These are phyloP conservation scores for Ensete glaucum DNA, from an alignment of 176 grass and related monocot genomes.

Conservation along the genomic window DNA sequence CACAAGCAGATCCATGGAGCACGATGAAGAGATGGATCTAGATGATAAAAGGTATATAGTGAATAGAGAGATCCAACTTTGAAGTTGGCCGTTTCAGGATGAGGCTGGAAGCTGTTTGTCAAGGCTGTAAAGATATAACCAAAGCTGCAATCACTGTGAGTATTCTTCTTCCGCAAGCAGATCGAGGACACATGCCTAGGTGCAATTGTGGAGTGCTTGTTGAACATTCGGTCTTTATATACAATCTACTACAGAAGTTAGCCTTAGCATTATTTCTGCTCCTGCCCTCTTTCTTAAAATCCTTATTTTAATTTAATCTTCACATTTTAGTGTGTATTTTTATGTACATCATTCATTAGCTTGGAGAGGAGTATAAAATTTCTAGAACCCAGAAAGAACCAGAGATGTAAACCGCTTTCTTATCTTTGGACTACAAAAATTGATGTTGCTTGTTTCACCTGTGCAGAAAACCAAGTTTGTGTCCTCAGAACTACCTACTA, in stretches of 20 bases:
- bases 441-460: neutral
- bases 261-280: neutral
- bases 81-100: neutral
- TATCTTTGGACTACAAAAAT: neutral
- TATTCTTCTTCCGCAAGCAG: neutral
- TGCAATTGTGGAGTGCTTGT: neutral
- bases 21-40: slow-evolving; percentile 95
- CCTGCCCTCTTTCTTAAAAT: neutral
- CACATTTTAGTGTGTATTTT: neutral
- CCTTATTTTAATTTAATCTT: neutral
- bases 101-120: neutral
- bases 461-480: neutral
- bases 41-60: slow-evolving; percentile 44
- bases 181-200: neutral
- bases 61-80: neutral
- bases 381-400: neutral
- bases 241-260: neutral
- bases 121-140: neutral
- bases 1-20: slow-evolving; percentile 45
- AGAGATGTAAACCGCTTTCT: no score
- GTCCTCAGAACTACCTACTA: no score
- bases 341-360: slow-evolving; percentile 2
- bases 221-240: neutral
- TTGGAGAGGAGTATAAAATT: neutral
- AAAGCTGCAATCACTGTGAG: neutral